Evolutionary conservation across 352 stramenopile genomes (phyloP).

Genomic region (Phytophthora nicotianae): DNA sequence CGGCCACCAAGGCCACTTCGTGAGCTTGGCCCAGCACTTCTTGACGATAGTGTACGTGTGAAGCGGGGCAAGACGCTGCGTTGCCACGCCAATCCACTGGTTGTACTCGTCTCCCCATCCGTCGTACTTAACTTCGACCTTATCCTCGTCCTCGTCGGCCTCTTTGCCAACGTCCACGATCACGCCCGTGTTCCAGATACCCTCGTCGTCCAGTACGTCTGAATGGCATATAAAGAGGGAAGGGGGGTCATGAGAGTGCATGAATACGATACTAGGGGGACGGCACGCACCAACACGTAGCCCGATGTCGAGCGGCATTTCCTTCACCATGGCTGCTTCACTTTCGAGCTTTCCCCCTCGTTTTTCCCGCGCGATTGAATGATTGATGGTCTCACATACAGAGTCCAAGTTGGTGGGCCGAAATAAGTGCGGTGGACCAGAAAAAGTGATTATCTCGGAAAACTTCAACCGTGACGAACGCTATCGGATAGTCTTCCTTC

Average conservation of each 20-base stretch:
- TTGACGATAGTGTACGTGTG: slow-evolving; percentile 86
- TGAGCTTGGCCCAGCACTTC: slow-evolving; percentile 88
- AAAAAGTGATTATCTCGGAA: neutral
- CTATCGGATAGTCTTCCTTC: too few species aligned
- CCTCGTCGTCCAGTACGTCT: slow-evolving; percentile 85
- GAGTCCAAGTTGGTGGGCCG: neutral
- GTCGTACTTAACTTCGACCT: slow-evolving; percentile 88
- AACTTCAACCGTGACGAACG: neutral
- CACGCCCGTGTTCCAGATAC: slow-evolving; percentile 82
- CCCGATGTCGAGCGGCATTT: slow-evolving; percentile 68
- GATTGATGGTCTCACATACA: neutral
- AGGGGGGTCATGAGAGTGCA: neutral
- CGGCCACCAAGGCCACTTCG: slow-evolving; percentile 85
- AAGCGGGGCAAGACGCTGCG: slow-evolving; percentile 68
- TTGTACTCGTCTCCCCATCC: slow-evolving; percentile 85
- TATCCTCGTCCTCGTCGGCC: slow-evolving; percentile 33
- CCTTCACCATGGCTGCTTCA: slow-evolving; percentile 29
- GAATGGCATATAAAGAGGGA: slow-evolving; percentile 1
- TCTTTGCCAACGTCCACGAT: slow-evolving; percentile 74
- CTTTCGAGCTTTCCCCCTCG: slow-evolving; percentile 1
- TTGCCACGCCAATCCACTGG: slow-evolving; percentile 66
- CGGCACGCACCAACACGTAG: slow-evolving; percentile 66
- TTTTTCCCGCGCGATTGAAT: slow-evolving; percentile 1
- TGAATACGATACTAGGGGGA: neutral
- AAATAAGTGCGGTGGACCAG: neutral